phyloP scores from a whole-genome alignment of 164 flowering plant genomes.

The Taxillus chinensis region DNA sequence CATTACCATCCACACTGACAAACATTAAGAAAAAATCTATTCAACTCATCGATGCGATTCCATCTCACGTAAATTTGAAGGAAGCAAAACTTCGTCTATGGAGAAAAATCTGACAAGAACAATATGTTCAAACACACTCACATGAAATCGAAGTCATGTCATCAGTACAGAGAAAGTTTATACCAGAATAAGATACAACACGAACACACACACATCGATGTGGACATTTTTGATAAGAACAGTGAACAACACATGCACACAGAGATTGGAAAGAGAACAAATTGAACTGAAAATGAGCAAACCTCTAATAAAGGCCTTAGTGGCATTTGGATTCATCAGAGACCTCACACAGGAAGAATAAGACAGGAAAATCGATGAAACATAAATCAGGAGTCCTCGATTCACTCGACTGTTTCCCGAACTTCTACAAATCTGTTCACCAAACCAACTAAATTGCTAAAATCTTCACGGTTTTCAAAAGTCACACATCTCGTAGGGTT shows the following conservation, averaged over 20 bases:
- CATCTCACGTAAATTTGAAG: slow-evolving; percentile 1
- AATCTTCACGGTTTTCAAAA: neutral
- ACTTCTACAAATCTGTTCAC: slow-evolving; percentile 45
- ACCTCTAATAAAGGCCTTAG: slow-evolving; percentile 87
- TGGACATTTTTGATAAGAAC: too few relatives aligned
- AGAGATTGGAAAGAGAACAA: neutral
- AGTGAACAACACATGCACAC: too few relatives aligned
- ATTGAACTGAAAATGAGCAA: neutral
- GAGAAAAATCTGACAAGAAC: neutral
- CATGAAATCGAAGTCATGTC: too few relatives aligned
- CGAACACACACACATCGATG: too few relatives aligned
- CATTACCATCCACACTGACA: slow-evolving; percentile 89
- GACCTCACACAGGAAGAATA: slow-evolving; percentile 57
- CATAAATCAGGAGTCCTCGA: slow-evolving; percentile 44
- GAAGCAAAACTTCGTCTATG: neutral
- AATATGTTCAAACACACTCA: too few relatives aligned
- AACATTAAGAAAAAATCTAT: neutral
- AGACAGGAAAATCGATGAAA: slow-evolving; percentile 65
- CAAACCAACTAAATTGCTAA: neutral
- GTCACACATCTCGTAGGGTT: too few relatives aligned
- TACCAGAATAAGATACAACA: too few relatives aligned
- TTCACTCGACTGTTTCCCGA: slow-evolving; percentile 49
- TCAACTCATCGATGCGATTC: too few relatives aligned
- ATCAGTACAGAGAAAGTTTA: too few relatives aligned
- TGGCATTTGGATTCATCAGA: slow-evolving; percentile 44